Base-by-base conservation (phyloP, 768 basidiomycete genomes). In the Collybia nuda region DNA sequence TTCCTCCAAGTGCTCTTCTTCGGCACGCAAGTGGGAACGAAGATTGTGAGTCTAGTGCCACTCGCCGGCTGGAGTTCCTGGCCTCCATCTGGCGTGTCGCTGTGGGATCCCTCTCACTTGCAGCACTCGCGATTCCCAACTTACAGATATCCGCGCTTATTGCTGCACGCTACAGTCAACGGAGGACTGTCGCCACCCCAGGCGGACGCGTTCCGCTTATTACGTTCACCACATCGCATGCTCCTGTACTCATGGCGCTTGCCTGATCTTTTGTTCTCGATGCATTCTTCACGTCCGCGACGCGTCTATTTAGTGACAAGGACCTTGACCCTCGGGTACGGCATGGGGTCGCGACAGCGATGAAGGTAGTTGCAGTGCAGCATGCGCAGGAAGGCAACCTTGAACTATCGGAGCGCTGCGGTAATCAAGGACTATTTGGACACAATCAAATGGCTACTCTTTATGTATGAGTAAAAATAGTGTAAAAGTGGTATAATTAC, bases 401-500 rank as follows among this genome's bases (percentile, higher is more conserved):
- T 3, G 37, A 47, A 5, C 35, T 70, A 5, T 51, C 53, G n/a
- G 74, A 77, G 28, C 64, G 75, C 18, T 73, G 71, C 44, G 76
- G 76, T 7, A 75, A 75, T 1, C 75, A 74, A 56, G 75, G 76
- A 0, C 58, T 77, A 0, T 74, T 73, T 26, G 65, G 58, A 11
- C 47, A 57, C 47, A 77, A 76, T 53, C 65, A 70, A 50, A 58
- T 78, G 21, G 52, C 62, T 5, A 44, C 41, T 5, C 23, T 64
- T 35, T 60, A 69, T 51, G 76, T 73, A 49, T 32, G 67, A 61
- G 23, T 17, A 24, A 45, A 29, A 45, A 15, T 37, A 6, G 12
- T 9, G 5, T 43, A 1, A 43, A 19, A 43, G n/a, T 24, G 22
- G n/a, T 15, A n/a, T 43, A 11, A 5, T 11, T 9, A 2, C 23